Evolutionary conservation across 2,329 filamentous ascomycete species (phyloP), one percentile per base, ranked within the genome.

Genomic region (Elsinoe fawcettii): DNA sequence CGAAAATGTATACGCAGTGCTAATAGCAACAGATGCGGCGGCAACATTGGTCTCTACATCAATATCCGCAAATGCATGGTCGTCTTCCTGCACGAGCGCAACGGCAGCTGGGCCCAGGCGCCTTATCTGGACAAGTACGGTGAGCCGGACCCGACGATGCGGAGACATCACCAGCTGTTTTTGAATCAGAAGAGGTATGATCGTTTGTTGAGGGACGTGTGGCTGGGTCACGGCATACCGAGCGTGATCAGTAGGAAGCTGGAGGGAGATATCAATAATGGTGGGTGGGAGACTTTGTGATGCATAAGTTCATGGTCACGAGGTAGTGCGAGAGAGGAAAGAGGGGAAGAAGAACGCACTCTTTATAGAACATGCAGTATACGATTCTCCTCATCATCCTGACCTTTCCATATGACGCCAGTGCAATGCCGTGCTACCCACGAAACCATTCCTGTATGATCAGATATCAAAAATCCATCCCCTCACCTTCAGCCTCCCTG

Each of bases 101-200:
- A 88, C 47, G 93, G 93, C 37, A 90, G 87, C 23, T 99, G 87
- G 76, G 85, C 86, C 62, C 81, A 86, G 41, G 92, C 93, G 3
- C 93, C 93, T 0, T 99, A 97, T 71, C 86, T 97, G 62, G 93
- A 99, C 72, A 87, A 88, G 68, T 95, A 96, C 69, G 95, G 95
- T 63, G 93, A 99, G 77, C 88, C 90, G 3, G 93, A 99, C 71
- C 84, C 88, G n/a, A 91, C 91, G 41, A 78, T 99, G 34, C 82
- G 76, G 47, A 87, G 93, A 62, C 88, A 88, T 60, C 85, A 95
- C 58, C 92, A 95, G 72, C 77, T 99, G 49, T 96, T 90, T 70
- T 76, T 99, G 58, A 96, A 95, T 69, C 92, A 96, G 75, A 92
- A 88, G 72, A 80, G 93, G 63, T 99, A 97, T 71, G 93, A 99